Conservation (phyloP, 805 yeast genomes). For the Myxozyma neotropica region DNA sequence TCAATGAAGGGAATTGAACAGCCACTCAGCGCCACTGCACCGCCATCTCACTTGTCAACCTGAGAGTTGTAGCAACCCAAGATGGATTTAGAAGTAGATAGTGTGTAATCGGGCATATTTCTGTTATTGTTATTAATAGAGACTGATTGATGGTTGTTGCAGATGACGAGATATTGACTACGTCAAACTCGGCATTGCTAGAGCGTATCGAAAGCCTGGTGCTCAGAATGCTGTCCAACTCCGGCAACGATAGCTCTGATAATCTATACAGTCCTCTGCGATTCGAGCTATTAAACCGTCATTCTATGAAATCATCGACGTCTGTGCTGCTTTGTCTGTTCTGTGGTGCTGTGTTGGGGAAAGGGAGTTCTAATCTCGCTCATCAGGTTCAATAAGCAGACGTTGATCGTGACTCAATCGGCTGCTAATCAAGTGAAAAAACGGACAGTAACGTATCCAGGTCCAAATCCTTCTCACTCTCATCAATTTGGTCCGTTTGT, state of each 20-base stretch:
- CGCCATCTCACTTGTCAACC: too few species aligned
- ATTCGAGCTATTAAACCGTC: background rate
- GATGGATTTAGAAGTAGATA: too few species aligned
- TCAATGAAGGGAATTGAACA: too few species aligned
- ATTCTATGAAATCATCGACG: background rate
- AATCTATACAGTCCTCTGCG: background rate
- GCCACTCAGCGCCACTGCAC: too few species aligned
- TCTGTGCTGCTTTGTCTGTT: background rate
- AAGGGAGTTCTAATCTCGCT: background rate
- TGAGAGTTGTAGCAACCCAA: too few species aligned
- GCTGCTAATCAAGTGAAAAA: background rate
- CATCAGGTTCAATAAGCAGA: background rate
- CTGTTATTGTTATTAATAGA: too few species aligned
- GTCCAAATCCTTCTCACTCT: background rate
- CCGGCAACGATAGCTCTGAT: background rate
- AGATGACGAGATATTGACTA: too few species aligned
- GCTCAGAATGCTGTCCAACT: background rate
- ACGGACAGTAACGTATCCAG: conserved; percentile 13
- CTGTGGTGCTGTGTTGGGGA: background rate
- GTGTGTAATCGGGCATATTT: too few species aligned
- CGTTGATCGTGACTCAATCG: background rate
- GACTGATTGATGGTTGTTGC: background rate
- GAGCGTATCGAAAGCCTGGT: background rate
- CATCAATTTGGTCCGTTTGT: conserved; percentile 3
- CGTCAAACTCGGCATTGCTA: too few species aligned